Evolutionary conservation across 768 basidiomycete genomes (phyloP), one percentile per base, ranked within the genome.

Genomic region (Pisolithus sp.): DNA sequence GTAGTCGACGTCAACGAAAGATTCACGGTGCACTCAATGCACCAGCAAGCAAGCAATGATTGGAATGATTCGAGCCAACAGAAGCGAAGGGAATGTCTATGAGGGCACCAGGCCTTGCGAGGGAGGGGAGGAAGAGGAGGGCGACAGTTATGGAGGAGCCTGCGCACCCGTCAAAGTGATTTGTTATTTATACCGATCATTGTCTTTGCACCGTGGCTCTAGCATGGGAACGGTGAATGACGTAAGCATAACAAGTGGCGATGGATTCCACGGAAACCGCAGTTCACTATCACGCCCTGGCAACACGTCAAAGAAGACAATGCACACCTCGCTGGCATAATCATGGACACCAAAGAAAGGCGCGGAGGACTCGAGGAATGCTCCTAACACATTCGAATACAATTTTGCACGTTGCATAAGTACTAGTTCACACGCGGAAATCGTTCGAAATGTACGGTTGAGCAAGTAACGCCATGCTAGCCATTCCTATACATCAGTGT

Each of bases 41-140:
- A 15, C 36, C 18, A 15, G 24, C 18, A 18, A 38, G 37, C 21
- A 28, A 7, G 50, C 42, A 7, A 30, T 18, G 46, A 18, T 42
- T 41, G 39, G 36, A 46, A 49, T 51, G 57, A 63, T 51, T 62
- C 57, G 18, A 62, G 57, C 55, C 58, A 48, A 20, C 39, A 38
- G 46, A 50, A 58, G 48, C 2, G 24, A 55, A 43, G 52, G 46
- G 45, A 57, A 54, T 41, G 38, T 53, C 20, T 52, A 36, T 40
- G 21, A 45, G 41, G 62, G 60, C 62, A 46, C 66, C 60, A 38
- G 64, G 60, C 60, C 60, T 17, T 21, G 36, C 2, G 38, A 50
- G 38, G 41, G 7, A 6, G 41, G 31, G 15, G 7, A 23, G 45
- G 38, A 4, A 50, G 23, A 24, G 39, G 48, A 49, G 8, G 20